phyloP scores from a whole-genome alignment of 257 asterid genomes.

The Dorcoceras hygrometricum region DNA sequence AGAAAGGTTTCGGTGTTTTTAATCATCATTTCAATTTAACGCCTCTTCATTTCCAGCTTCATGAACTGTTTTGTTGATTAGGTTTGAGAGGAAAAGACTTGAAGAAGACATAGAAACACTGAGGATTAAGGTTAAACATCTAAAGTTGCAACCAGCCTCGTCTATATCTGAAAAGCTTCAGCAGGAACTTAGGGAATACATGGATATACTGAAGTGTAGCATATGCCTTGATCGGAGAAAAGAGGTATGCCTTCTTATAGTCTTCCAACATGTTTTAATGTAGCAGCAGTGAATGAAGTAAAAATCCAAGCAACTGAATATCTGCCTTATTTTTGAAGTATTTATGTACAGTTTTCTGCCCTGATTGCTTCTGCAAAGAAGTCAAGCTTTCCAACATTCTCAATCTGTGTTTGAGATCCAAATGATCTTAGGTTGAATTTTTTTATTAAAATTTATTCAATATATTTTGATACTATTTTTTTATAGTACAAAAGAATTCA shows the following conservation, averaged over 20 bases:
- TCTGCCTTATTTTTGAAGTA: not conserved
- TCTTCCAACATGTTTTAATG: not conserved
- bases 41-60: slow-evolving; percentile 6
- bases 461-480: not conserved
- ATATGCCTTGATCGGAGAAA: slow-evolving; percentile 88
- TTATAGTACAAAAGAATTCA: not conserved
- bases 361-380: not conserved
- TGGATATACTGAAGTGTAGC: slow-evolving; percentile 83
- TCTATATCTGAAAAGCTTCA: slow-evolving; percentile 70
- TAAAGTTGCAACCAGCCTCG: slow-evolving; percentile 54
- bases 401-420: not conserved
- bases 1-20: slow-evolving; percentile 51
- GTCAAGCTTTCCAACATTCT: not conserved
- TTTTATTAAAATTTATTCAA: too few relatives aligned
- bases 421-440: not conserved
- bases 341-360: not conserved
- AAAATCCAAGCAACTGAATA: not conserved
- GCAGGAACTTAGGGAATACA: slow-evolving; percentile 79
- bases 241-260: slow-evolving; percentile 56
- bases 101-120: slow-evolving; percentile 76
- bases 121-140: slow-evolving; percentile 58
- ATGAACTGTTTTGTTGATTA: slow-evolving; percentile 17
- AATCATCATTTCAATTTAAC: slow-evolving; percentile 2
- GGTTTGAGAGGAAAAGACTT: slow-evolving; percentile 82
- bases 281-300: not conserved